phyloP scores from a whole-genome alignment of 2,329 filamentous ascomycete species.

The Fusarium staphyleae region DNA sequence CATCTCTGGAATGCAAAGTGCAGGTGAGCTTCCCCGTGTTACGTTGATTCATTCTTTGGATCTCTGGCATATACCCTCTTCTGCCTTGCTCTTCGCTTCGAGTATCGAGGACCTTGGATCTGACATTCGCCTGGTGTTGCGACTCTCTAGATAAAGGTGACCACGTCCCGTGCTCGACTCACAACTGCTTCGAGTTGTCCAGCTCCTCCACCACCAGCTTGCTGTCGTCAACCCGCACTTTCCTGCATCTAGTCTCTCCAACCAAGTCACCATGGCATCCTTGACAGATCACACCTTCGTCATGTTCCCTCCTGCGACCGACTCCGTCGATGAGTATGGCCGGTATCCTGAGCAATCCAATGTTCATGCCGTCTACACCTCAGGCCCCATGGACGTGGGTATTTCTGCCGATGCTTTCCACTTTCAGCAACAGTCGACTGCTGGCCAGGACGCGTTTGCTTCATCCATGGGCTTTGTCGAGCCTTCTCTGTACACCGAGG shows the following conservation, averaged over 20 bases:
- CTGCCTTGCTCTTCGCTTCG: slow-evolving; percentile 12
- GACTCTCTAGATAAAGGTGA: slow-evolving; percentile 38
- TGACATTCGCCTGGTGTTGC: slow-evolving; percentile 27
- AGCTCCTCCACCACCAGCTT: slow-evolving; percentile 14
- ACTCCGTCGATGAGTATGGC: slow-evolving; percentile 49
- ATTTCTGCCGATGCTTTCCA: slow-evolving; percentile 56
- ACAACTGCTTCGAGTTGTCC: slow-evolving; percentile 25
- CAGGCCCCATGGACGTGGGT: slow-evolving; percentile 56
- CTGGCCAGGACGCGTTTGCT: slow-evolving; percentile 47
- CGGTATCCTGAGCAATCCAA: slow-evolving; percentile 55
- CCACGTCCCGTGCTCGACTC: slow-evolving; percentile 32
- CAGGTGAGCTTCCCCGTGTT: slow-evolving; percentile 37
- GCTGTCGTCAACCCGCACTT: slow-evolving; percentile 4
- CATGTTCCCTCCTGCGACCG: slow-evolving; percentile 42
- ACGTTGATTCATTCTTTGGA: slow-evolving; percentile 15
- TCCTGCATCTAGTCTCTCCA: slow-evolving; percentile 7
- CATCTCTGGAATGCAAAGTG: slow-evolving; percentile 41
- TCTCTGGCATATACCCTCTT: slow-evolving; percentile 12
- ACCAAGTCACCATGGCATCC: slow-evolving; percentile 40
- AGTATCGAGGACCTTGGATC: slow-evolving; percentile 8
- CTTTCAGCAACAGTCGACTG: slow-evolving; percentile 46
- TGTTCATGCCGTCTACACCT: slow-evolving; percentile 47
- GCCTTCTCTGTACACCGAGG: slow-evolving; percentile 56
- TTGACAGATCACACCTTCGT: slow-evolving; percentile 42
- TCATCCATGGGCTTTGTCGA: slow-evolving; percentile 53